Evolutionary conservation across 106 monocot genomes (phyloP).

Genomic region (Iris macrosiphon): DNA sequence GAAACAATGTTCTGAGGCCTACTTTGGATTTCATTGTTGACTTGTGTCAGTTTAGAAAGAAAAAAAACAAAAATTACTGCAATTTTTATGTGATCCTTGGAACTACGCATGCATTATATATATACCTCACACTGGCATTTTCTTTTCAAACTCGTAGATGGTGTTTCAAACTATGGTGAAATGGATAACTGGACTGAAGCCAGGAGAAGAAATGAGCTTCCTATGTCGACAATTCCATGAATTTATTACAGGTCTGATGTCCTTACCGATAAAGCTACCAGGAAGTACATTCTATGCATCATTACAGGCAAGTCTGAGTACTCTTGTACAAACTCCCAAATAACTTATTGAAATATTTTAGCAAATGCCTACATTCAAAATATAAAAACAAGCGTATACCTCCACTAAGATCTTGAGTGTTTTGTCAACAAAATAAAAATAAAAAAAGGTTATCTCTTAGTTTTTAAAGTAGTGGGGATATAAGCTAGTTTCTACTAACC

Average conservation of each 20-base stretch:
- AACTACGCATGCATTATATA: no score
- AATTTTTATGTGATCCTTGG: no score
- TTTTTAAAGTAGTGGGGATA: background rate
- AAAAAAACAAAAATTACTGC: no score
- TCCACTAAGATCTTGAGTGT: background rate
- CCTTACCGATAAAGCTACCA: slow-evolving; percentile 71
- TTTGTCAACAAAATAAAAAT: background rate
- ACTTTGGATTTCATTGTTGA: background rate
- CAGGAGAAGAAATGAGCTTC: slow-evolving; percentile 55
- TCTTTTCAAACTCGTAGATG: slow-evolving; percentile 43
- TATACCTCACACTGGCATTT: no score
- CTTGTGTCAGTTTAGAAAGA: no score
- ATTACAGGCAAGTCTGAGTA: slow-evolving; percentile 79
- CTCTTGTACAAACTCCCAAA: no score
- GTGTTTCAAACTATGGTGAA: slow-evolving; percentile 65
- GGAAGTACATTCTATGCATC: slow-evolving; percentile 70
- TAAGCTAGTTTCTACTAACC: no score
- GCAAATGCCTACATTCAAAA: background rate
- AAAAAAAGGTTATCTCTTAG: background rate
- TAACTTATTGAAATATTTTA: no score
- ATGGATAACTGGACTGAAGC: slow-evolving; percentile 58
- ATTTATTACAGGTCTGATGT: slow-evolving; percentile 84
- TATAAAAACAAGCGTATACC: background rate
- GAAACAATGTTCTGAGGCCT: no score
- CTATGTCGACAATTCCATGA: slow-evolving; percentile 65